A percentile compares a stretch with the other conserved stretches of the same genome.
Conservation (phyloP, 1,139 yeast species). For the Candida pseudocylindracea region DNA sequence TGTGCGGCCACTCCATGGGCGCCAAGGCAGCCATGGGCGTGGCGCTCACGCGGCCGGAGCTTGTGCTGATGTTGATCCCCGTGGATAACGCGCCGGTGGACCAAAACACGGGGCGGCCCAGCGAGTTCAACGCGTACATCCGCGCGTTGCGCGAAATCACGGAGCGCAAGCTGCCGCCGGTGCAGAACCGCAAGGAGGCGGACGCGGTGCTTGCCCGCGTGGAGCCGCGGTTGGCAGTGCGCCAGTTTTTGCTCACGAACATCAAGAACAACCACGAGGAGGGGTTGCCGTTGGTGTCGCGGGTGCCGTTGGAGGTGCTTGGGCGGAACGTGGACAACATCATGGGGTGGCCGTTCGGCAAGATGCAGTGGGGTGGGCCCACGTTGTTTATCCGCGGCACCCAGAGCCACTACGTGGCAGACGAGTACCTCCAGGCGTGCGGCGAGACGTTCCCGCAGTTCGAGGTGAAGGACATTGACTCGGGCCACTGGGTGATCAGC, state of each 20-base stretch:
- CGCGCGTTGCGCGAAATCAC: constrained; percentile 20
- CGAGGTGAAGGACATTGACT: constrained; percentile 47
- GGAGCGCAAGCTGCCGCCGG: too few species aligned
- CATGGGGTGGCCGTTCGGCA: constrained; percentile 58
- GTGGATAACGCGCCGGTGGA: constrained; percentile 79
- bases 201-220: constrained; percentile 37
- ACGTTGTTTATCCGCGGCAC: constrained; percentile 57
- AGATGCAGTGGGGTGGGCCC: constrained; percentile 21
- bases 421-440: constrained; percentile 55
- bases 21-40: constrained; percentile 88
- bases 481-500: constrained; percentile 85
- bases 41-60: constrained; percentile 44
- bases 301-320: constrained; percentile 52
- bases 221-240: constrained; percentile 36
- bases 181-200: constrained; percentile 38
- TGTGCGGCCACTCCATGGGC: constrained; percentile 95
- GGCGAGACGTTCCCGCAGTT: constrained; percentile 68
- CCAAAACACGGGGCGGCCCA: constrained; percentile 9
- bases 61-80: constrained; percentile 41
- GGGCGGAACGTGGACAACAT: constrained; percentile 47
- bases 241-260: constrained; percentile 65
- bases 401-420: constrained; percentile 61
- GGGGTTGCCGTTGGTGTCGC: constrained; percentile 6
- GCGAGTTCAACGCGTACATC: constrained; percentile 41
- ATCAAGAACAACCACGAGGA: constrained; percentile 13